Conservation (phyloP, 2,329 filamentous ascomycete genomes). For the Coniochaeta sp. region DNA sequence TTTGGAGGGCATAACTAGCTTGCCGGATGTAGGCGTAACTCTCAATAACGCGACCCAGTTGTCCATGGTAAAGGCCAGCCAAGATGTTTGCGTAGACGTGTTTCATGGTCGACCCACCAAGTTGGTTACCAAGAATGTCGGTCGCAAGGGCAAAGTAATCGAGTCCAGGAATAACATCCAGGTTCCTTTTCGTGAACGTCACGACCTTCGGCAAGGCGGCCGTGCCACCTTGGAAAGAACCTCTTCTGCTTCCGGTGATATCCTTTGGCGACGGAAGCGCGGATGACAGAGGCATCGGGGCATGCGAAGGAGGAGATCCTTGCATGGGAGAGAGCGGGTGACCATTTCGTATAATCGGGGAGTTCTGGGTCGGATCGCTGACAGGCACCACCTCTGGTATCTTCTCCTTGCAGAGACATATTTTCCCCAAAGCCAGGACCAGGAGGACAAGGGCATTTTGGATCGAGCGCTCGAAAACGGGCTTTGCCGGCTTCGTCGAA, state of each 20-base stretch:
- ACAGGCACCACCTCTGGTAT: constrained; percentile 54
- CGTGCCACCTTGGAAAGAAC: constrained; percentile 39
- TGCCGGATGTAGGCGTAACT: constrained; percentile 61
- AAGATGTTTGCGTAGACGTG: constrained; percentile 82
- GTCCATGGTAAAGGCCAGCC: constrained; percentile 82
- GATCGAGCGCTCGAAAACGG: constrained; percentile 53
- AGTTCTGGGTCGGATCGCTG: constrained; percentile 29
- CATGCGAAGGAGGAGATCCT: constrained; percentile 42
- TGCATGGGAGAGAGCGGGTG: constrained; percentile 45
- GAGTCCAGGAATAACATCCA: constrained; percentile 81
- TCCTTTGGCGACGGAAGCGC: constrained; percentile 47
- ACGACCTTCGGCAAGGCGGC: constrained; percentile 8
- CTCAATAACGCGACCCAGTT: constrained; percentile 78
- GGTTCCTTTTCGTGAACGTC: constrained; percentile 44
- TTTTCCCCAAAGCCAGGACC: constrained; percentile 79
- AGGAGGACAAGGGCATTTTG: constrained; percentile 76
- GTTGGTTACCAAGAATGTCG: constrained; percentile 76
- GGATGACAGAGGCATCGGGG: constrained; percentile 40
- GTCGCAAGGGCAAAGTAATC: constrained; percentile 84
- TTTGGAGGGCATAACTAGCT: constrained; percentile 53
- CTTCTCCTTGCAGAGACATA: constrained; percentile 53
- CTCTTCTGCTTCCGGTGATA: constrained; percentile 40
- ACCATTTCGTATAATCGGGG: constrained; percentile 40
- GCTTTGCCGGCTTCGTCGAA: constrained; percentile 36
- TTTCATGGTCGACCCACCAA: constrained; percentile 70